phyloP scores from a whole-genome alignment of 2,329 filamentous ascomycete genomes.

The Alternaria sp. region DNA sequence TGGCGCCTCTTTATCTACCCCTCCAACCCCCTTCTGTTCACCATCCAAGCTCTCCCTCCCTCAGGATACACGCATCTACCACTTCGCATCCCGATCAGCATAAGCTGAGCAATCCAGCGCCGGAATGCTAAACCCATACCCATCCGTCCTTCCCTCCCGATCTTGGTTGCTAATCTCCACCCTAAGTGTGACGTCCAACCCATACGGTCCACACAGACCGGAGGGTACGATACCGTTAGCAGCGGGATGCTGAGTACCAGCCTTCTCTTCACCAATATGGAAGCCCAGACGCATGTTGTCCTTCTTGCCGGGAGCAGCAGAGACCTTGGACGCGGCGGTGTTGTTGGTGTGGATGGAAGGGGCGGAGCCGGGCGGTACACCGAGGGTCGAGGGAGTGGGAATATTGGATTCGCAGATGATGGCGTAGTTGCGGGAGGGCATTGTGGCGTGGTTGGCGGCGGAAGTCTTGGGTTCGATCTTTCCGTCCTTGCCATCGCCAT shows the following conservation, averaged over 20 bases:
- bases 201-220: slow-evolving; percentile 55
- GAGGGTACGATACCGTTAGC: slow-evolving; percentile 59
- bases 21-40: neutral
- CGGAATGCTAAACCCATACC: slow-evolving; percentile 60
- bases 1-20: neutral
- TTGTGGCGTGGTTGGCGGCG: slow-evolving; percentile 82
- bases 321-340: slow-evolving; percentile 37
- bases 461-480: slow-evolving; percentile 65
- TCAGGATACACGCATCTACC: slow-evolving; percentile 14
- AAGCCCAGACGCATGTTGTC: slow-evolving; percentile 70
- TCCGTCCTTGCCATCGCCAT: slow-evolving; percentile 34
- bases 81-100: slow-evolving; percentile 20
- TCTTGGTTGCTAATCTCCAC: slow-evolving; percentile 59
- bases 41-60: neutral
- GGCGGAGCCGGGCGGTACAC: slow-evolving; percentile 27
- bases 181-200: slow-evolving; percentile 58
- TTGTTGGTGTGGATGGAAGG: slow-evolving; percentile 35
- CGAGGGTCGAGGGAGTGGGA: slow-evolving; percentile 29
- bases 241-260: slow-evolving; percentile 80
- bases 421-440: slow-evolving; percentile 73
- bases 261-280: slow-evolving; percentile 77
- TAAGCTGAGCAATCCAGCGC: slow-evolving; percentile 43
- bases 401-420: slow-evolving; percentile 64
- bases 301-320: slow-evolving; percentile 55
- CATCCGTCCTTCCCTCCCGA: slow-evolving; percentile 56